Percentiles rank a stretch among this genome's conserved stretches.
These are phyloP conservation scores for Crithidia sp. DNA, from an alignment of 208 protist species.

Conservation along the genomic window DNA sequence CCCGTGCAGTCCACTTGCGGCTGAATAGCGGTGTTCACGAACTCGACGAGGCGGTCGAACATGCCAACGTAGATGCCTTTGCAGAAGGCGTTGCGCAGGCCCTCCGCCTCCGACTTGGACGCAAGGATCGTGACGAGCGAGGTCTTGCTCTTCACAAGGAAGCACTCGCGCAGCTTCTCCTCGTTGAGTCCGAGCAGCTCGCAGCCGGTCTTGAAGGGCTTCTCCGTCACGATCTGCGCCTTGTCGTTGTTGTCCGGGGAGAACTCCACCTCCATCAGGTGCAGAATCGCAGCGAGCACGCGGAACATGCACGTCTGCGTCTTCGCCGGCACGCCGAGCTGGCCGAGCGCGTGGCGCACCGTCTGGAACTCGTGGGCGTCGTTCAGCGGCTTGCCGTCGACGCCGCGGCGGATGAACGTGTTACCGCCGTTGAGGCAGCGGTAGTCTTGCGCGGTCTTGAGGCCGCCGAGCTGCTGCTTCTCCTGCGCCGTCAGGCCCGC, in stretches of 20 bases:
- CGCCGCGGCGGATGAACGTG: conserved; percentile 81
- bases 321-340: conserved; percentile 59
- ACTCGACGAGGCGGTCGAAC: conserved; percentile 90
- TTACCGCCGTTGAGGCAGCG: conserved; percentile 87
- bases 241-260: conserved; percentile 78
- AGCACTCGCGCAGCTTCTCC: conserved; percentile 62
- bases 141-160: conserved; percentile 83
- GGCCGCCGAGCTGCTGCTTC: conserved; percentile 71
- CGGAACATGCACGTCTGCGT: conserved; percentile 83
- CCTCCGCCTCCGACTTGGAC: conserved; percentile 77
- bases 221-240: conserved; percentile 54
- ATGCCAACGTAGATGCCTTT: conserved; percentile 90
- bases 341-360: conserved; percentile 73
- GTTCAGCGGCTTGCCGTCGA: conserved; percentile 83
- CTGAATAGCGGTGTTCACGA: conserved; percentile 81
- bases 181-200: conserved; percentile 71
- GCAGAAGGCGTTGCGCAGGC: conserved; percentile 86
- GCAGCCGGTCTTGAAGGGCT: conserved; percentile 50
- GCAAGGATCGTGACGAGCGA: conserved; percentile 80
- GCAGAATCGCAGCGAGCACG: conserved; percentile 92
- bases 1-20: conserved; percentile 49
- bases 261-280: conserved; percentile 94
- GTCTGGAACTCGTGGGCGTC: conserved; percentile 88
- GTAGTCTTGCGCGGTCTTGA: conserved; percentile 84
- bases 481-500: conserved; percentile 71